These are phyloP conservation scores for Pestalotiopsis fici DNA, from an alignment of 2,329 filamentous ascomycete genomes.

Conservation along the genomic window DNA sequence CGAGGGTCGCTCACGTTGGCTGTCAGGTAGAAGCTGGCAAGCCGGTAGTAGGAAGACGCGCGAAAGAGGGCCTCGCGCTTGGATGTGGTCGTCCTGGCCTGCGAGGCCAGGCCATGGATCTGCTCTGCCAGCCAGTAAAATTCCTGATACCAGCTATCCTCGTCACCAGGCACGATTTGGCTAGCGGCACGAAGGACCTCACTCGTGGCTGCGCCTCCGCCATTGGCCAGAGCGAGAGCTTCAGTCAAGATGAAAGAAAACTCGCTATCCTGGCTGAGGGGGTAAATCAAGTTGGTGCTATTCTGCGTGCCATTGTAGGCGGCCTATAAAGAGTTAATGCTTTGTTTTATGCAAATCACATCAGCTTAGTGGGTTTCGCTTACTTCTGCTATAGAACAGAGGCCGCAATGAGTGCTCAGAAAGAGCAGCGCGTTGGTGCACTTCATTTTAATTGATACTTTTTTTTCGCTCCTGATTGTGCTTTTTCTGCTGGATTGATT, in stretches of 20 bases:
- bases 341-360: neutral
- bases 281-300: conserved; percentile 1
- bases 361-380: neutral
- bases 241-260: conserved; percentile 16
- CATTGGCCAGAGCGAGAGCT: conserved; percentile 11
- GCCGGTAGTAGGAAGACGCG: conserved; percentile 41
- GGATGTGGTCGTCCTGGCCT: conserved; percentile 18
- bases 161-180: conserved; percentile 24
- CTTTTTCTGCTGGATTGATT: neutral
- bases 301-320: conserved; percentile 8
- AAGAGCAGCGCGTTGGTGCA: neutral
- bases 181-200: conserved; percentile 31
- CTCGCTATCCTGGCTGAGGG: conserved; percentile 16
- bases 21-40: conserved; percentile 42
- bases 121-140: conserved; percentile 23
- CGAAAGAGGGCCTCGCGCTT: conserved; percentile 35
- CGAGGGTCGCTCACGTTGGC: conserved; percentile 40
- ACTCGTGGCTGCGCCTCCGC: conserved; percentile 29
- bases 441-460: neutral
- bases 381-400: neutral
- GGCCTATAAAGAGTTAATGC: neutral
- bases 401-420: neutral
- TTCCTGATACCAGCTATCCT: conserved; percentile 20
- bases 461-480: neutral
- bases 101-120: conserved; percentile 15